phyloP scores from a whole-genome alignment of 2,329 filamentous ascomycete genomes.

The Alternaria incomplexa region DNA sequence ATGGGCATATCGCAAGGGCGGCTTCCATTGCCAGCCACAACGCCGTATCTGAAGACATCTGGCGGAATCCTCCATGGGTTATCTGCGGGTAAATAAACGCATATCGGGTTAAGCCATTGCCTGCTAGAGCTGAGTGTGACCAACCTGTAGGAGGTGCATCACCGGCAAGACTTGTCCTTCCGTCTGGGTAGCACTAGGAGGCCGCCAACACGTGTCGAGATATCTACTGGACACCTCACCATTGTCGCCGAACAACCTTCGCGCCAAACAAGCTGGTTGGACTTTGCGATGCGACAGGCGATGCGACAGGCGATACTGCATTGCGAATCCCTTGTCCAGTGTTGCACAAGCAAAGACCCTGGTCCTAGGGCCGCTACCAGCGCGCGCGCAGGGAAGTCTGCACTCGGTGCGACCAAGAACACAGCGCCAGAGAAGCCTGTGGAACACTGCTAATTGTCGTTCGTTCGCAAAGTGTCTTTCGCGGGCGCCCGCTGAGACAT shows the following conservation, averaged over 20 bases:
- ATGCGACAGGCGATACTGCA: neutral
- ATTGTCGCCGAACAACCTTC: neutral
- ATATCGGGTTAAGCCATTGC: constrained; percentile 28
- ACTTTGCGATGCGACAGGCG: neutral
- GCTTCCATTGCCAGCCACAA: constrained; percentile 24
- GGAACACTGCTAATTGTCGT: neutral
- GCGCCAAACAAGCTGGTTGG: neutral
- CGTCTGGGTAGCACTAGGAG: constrained; percentile 1
- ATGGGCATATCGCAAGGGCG: constrained; percentile 27
- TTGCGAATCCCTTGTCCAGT: constrained; percentile 6
- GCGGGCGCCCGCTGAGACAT: neutral
- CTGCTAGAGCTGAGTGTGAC: constrained; percentile 29
- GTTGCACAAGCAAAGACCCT: constrained; percentile 26
- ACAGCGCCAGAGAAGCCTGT: neutral
- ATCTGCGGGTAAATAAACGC: constrained; percentile 28
- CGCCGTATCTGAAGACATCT: constrained; percentile 3
- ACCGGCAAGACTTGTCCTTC: constrained; percentile 11
- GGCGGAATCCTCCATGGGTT: constrained; percentile 22
- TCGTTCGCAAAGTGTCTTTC: neutral
- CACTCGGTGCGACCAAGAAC: constrained; percentile 15
- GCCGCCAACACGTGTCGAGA: constrained; percentile 11
- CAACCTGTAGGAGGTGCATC: constrained; percentile 29
- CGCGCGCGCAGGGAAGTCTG: constrained; percentile 14
- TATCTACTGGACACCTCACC: constrained; percentile 3
- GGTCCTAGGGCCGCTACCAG: constrained; percentile 13